Conservation (phyloP, 352 stramenopile species). For the Phytophthora cajani region DNA sequence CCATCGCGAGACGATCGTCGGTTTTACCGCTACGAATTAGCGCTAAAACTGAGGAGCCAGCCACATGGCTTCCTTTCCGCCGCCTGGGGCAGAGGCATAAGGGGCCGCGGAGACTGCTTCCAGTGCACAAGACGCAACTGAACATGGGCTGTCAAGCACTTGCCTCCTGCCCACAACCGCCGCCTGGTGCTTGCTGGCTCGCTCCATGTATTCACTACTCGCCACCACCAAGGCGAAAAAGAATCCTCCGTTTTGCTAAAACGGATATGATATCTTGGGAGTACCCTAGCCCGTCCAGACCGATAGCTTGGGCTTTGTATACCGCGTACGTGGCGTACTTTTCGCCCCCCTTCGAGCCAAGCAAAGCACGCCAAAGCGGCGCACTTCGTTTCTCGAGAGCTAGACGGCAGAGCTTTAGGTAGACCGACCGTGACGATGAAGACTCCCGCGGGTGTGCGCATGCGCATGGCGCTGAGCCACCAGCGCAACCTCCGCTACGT, state of each 20-base stretch:
- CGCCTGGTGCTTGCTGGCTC: background rate
- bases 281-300: conserved; percentile 1
- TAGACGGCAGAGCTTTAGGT: background rate
- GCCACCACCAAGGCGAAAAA: background rate
- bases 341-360: conserved; percentile 16
- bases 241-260: conserved; percentile 16
- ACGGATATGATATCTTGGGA: conserved; percentile 11
- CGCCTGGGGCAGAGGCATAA: conserved; percentile 2
- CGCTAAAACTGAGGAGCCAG: conserved; percentile 21
- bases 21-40: conserved; percentile 29
- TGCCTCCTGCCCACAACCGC: background rate
- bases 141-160: background rate
- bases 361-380: background rate
- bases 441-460: conserved; percentile 61
- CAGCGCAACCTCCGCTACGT: conserved; percentile 68
- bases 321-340: conserved; percentile 33
- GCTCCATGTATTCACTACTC: no score
- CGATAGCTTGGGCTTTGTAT: conserved; percentile 11
- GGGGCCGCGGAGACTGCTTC: background rate
- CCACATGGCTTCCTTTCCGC: conserved; percentile 22
- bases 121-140: background rate
- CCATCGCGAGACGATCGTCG: background rate
- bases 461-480: conserved; percentile 72
- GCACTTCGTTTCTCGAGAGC: conserved; percentile 35
- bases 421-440: conserved; percentile 47